These are phyloP conservation scores for Ashbya aceris DNA, from an alignment of 1,139 yeast genomes.

Conservation along the genomic window DNA sequence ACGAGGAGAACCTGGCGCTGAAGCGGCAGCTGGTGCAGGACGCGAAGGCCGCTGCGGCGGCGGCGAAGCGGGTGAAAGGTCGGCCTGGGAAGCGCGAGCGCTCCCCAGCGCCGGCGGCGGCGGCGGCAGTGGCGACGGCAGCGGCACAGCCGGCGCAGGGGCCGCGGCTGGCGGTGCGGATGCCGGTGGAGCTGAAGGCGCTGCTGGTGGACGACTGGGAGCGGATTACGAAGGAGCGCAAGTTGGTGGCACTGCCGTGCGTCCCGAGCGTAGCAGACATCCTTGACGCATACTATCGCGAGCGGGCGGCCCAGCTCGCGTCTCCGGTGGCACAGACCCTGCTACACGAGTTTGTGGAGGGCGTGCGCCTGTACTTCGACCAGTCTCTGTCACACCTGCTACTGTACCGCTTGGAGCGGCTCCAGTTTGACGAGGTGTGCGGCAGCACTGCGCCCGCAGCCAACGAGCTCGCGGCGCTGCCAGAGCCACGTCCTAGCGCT, in stretches of 20 bases:
- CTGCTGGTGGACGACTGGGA: conserved; percentile 91
- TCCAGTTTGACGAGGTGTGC: conserved; percentile 59
- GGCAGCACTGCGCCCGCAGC: not conserved
- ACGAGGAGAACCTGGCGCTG: conserved; percentile 55
- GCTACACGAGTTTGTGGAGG: conserved; percentile 56
- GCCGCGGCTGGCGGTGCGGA: conserved; percentile 44
- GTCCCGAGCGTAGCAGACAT: conserved; percentile 43
- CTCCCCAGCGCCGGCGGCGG: not conserved
- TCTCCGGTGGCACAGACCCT: conserved; percentile 44
- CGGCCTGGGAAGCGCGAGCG: conserved; percentile 6
- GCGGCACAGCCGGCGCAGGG: conserved; percentile 5
- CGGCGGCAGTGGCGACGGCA: not conserved
- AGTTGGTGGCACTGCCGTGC: conserved; percentile 55
- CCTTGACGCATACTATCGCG: conserved; percentile 38
- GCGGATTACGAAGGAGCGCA: conserved; percentile 67
- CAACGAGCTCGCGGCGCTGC: conserved; percentile 10
- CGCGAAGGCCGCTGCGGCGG: conserved; percentile 28
- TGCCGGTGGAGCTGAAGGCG: conserved; percentile 61
- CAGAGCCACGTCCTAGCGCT: conserved; percentile 34
- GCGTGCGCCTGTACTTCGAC: conserved; percentile 71
- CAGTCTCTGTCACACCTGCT: conserved; percentile 62
- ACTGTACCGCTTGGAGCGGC: conserved; percentile 75
- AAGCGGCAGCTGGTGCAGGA: conserved; percentile 55
- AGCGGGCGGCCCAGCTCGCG: conserved; percentile 16
- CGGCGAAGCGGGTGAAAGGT: conserved; percentile 11